A percentile compares a stretch with the other conserved stretches of the same genome.
Conservation (phyloP, 441 rosid species). For the Erodium chrysanthum region DNA sequence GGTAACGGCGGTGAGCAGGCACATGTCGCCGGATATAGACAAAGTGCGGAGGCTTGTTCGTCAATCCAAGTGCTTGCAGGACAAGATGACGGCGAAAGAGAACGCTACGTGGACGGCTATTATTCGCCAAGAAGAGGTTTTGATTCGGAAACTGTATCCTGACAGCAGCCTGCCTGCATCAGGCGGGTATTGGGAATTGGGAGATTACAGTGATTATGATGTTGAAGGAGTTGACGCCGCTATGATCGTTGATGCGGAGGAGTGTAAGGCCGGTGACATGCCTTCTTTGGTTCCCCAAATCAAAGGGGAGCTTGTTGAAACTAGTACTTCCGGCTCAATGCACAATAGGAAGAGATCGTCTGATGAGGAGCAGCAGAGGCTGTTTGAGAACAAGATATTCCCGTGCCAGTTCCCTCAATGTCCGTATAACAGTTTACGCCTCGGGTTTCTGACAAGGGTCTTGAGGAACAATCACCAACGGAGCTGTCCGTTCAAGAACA, state of each 20-base stretch:
- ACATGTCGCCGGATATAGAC: constrained; percentile 64
- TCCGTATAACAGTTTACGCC: constrained; percentile 44
- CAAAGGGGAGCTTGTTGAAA: constrained; percentile 39
- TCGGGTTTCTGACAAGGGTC: constrained; percentile 57
- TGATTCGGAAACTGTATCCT: constrained; percentile 56
- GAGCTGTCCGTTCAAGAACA: constrained; percentile 40
- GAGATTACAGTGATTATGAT: constrained; percentile 68
- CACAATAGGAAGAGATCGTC: constrained; percentile 54
- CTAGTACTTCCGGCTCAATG: constrained; percentile 28
- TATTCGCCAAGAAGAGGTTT: constrained; percentile 57
- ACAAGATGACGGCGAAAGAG: constrained; percentile 91
- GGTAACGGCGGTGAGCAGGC: constrained; percentile 79
- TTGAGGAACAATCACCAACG: constrained; percentile 79
- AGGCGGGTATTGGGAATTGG: constrained; percentile 46
- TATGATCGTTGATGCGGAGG: constrained; percentile 39
- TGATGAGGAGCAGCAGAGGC: constrained; percentile 23
- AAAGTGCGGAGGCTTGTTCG: constrained; percentile 67
- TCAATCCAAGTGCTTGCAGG: constrained; percentile 79
- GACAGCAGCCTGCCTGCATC: constrained; percentile 50
- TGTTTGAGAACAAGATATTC: constrained; percentile 49
- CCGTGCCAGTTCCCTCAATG: constrained; percentile 68
- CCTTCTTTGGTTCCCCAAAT: constrained; percentile 32
- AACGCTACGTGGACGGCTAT: constrained; percentile 77
- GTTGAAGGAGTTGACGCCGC: constrained; percentile 76
- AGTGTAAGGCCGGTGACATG: constrained; percentile 40